Conservation (phyloP, 2,329 filamentous ascomycete species). For the Aspergillus uvarum region DNA sequence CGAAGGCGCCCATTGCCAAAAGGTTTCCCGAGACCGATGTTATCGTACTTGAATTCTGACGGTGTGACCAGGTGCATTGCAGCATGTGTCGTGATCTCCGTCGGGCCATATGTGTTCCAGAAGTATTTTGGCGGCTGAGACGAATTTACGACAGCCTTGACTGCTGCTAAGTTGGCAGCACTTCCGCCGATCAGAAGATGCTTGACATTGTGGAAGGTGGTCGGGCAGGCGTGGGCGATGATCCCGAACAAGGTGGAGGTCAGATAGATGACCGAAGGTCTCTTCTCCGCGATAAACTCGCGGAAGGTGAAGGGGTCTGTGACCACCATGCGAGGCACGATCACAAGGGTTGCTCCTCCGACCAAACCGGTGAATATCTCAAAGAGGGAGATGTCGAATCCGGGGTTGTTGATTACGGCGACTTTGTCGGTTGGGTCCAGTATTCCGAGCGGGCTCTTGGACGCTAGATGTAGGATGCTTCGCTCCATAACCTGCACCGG, state of each 20-base stretch:
- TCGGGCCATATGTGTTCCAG: conserved; percentile 21
- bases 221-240: conserved; percentile 9
- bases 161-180: conserved; percentile 7
- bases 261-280: conserved; percentile 9
- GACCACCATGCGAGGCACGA: conserved; percentile 6
- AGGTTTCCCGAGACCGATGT: conserved; percentile 12
- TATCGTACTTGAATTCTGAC: conserved; percentile 6
- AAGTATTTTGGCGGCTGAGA: conserved; percentile 11
- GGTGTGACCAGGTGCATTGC: conserved; percentile 6
- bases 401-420: conserved; percentile 15
- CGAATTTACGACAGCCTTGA: conserved; percentile 11
- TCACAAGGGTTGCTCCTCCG: conserved; percentile 14
- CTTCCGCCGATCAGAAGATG: conserved; percentile 15
- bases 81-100: conserved; percentile 15
- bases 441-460: conserved; percentile 4
- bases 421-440: conserved; percentile 15
- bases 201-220: conserved; percentile 6
- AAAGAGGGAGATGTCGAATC: conserved; percentile 17
- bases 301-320: conserved; percentile 13
- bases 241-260: conserved; percentile 11
- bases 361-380: conserved; percentile 14
- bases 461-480: conserved; percentile 13
- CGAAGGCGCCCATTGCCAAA: conserved; percentile 10
- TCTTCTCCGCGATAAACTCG: conserved; percentile 4
- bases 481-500: conserved; percentile 71